Base-by-base conservation (phyloP, 306 rosid species). In the Castanopsis chinensis region DNA sequence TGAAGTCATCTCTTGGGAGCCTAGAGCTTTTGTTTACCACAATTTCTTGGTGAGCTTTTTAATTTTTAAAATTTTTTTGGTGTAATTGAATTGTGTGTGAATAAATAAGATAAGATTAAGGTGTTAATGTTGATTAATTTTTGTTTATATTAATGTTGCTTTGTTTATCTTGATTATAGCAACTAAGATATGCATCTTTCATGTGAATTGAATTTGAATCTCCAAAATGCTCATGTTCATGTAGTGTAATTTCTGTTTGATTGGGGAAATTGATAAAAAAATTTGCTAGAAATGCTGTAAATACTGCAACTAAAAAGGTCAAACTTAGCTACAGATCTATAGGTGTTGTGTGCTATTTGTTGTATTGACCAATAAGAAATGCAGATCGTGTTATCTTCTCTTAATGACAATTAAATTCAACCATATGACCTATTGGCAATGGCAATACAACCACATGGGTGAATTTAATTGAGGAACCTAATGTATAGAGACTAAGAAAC, bases 1-100 rank as follows among this genome's bases (percentile, higher is more conserved):
- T 52, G 99, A 96, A 88, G 83, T 90, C 27, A 61, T 96, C 76
- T 96, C 99, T 0, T 96, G 99, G 99, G 98, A 96, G 91, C 99
- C 99, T 53, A 82, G 99, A 88, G 98, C 99, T 58, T 89, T 93
- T 75, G 87, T 96, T 7, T 96, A 91, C 82, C 99, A 96, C 41
- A 96, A 93, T 80, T 93, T 96, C 84, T 83, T 96, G 96, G 98
- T 95, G 25, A 87, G 86, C 74, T 30, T 27, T 12, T 7, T 41
- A 30, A n/a, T n/a, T n/a, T n/a, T n/a, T n/a, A n/a, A n/a, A n/a
- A n/a, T n/a, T n/a, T 30, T 59, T 43, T 10, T 37, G 23, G 43
- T 25, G 8, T 63, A 35, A 27, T 54, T 35, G 13, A 14, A 41
- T 35, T 45, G 5, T 52, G 10, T 28, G 35, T 63, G 1, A 28